Evolutionary conservation across 306 rosid genomes (phyloP), one percentile per base, ranked within the genome.

Genomic region (Cyamopsis tetragonoloba): DNA sequence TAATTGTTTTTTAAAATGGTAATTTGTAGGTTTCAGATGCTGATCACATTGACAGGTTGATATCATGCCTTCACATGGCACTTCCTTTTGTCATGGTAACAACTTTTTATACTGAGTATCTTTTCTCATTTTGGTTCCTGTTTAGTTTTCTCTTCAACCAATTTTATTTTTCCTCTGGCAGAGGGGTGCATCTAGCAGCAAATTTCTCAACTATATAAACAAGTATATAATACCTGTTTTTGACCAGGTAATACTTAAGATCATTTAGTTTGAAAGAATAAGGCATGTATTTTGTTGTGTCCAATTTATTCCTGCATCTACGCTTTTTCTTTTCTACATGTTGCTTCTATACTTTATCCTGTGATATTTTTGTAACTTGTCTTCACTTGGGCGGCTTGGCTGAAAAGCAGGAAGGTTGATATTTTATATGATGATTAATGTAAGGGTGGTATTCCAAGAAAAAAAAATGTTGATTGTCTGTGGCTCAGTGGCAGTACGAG

Each of bases 151-250:
- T 44, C 20, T 58, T 12, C 48, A 32, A 30, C 72, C 11, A 63
- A 18, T 9, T 51, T 60, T 38, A 64, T 14, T 69, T 62, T 9
- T 12, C 51, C 44, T 12, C 51, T 49, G 53, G 57, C 75, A 93
- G 99, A 86, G 88, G 72, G 99, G 99, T 67, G 99, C 99, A 27
- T 85, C 97, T 38, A 88, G 96, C 82, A 88, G 85, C 91, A 95
- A 95, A 68, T 88, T 90, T 62, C 87, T 90, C 44, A 90, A 69
- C 82, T 95, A 88, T 55, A 76, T 95, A 61, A 85, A 85, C 82
- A 86, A 85, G 66, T 87, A 85, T 68, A 84, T 90, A 69, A 82
- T 90, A 43, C 97, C 99, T 42, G 96, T 88, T 68, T 95, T 89
- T 62, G 95, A 95, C 62, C 86, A 90, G 99, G 99, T 95, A 82